phyloP scores from a whole-genome alignment of 129 eudicot species.

The Saposhnikovia divaricata region DNA sequence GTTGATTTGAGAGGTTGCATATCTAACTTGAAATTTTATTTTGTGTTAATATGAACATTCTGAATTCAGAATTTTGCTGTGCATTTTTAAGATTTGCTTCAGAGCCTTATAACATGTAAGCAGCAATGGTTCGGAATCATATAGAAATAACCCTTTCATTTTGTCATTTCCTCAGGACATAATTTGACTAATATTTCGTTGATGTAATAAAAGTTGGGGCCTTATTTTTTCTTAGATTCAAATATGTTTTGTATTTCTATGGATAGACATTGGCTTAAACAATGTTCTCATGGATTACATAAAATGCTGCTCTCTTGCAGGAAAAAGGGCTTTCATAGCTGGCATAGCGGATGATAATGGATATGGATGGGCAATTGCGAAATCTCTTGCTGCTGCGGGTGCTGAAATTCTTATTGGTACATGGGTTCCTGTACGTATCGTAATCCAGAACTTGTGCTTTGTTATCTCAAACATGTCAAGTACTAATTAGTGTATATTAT shows the following conservation, averaged over 20 bases:
- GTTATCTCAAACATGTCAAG: background rate
- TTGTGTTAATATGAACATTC: background rate
- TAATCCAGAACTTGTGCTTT: background rate
- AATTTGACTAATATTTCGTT: background rate
- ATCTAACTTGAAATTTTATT: background rate
- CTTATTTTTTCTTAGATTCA: background rate
- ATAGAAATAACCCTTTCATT: background rate
- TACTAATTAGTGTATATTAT: conserved; percentile 5
- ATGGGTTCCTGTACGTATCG: conserved; percentile 85
- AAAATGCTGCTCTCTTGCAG: conserved; percentile 24
- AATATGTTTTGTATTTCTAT: background rate
- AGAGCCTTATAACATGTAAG: background rate
- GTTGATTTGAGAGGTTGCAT: conserved; percentile 75
- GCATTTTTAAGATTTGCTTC: background rate
- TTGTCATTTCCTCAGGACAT: background rate
- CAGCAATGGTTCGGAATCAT: background rate
- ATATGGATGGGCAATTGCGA: conserved; percentile 98
- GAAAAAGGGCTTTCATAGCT: conserved; percentile 94
- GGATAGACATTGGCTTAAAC: background rate
- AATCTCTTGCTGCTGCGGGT: conserved; percentile 97
- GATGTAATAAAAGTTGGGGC: background rate
- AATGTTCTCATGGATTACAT: background rate
- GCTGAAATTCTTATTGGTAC: conserved; percentile 98
- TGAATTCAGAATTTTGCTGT: background rate
- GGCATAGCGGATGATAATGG: conserved; percentile 98